phyloP scores from a whole-genome alignment of 495 filamentous ascomycete species.

The Podospora appendiculata region DNA sequence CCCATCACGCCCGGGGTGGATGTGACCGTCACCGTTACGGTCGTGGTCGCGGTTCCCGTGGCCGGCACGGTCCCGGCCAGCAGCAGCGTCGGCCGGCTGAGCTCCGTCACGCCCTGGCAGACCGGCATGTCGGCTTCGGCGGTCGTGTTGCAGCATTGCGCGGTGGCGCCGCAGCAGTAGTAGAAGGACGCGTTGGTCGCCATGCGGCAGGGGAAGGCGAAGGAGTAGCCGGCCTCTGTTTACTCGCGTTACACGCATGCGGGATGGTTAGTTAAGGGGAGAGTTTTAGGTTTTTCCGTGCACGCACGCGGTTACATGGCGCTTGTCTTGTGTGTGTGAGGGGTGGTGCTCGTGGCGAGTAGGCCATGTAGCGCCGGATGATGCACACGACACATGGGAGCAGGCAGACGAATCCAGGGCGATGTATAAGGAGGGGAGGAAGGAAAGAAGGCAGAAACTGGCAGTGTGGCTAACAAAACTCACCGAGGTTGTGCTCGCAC shows the following conservation, averaged over 20 bases:
- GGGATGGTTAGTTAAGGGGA: too few species aligned
- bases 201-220: slow-evolving; percentile 3
- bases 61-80: background rate
- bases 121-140: background rate
- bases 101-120: slow-evolving; percentile 1
- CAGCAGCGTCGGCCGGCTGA: slow-evolving; percentile 1
- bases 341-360: background rate
- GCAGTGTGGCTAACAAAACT: background rate
- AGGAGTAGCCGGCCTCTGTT: slow-evolving; percentile 4
- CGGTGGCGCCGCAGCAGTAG: slow-evolving; percentile 9
- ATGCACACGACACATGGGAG: too few species aligned
- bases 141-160: slow-evolving; percentile 7
- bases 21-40: background rate
- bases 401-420: background rate
- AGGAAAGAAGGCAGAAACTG: background rate
- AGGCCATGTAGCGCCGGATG: background rate
- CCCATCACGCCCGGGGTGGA: background rate
- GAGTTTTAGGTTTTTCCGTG: too few species aligned
- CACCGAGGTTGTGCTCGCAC: slow-evolving; percentile 6
- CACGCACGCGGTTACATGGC: too few species aligned
- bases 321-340: background rate
- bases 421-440: too few species aligned
- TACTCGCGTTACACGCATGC: background rate
- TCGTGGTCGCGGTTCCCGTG: background rate
- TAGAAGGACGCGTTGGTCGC: slow-evolving; percentile 7